Evolutionary conservation across 2,329 filamentous ascomycete species (phyloP).

Genomic region (Aureobasidium sp.): DNA sequence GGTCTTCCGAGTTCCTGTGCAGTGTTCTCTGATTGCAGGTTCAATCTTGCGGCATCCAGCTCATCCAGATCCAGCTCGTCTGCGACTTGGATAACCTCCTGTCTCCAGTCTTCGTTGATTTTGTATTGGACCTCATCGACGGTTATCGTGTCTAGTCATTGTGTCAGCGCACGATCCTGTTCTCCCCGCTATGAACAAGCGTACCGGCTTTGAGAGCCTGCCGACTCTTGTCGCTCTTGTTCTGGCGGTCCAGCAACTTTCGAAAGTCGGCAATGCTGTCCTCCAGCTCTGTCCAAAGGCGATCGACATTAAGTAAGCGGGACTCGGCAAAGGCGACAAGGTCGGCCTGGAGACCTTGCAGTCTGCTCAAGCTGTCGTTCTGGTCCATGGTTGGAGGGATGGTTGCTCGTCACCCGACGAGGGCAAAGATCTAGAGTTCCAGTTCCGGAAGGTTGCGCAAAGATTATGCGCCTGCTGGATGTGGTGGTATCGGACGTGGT

Average conservation of each 20-base stretch:
- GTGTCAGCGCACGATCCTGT: neutral
- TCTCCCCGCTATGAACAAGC: conserved; percentile 20
- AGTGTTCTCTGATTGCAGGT: conserved; percentile 64
- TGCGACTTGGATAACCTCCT: conserved; percentile 71
- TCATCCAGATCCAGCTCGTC: conserved; percentile 90
- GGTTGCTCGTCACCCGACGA: conserved; percentile 10
- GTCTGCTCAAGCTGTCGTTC: conserved; percentile 63
- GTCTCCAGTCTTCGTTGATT: conserved; percentile 81
- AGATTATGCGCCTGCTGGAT: neutral
- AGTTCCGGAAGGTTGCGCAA: neutral
- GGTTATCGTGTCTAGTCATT: conserved; percentile 63
- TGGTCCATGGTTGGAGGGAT: conserved; percentile 55
- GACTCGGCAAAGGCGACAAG: conserved; percentile 69
- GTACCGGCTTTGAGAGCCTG: conserved; percentile 61
- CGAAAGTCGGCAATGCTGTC: conserved; percentile 60
- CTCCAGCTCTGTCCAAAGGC: conserved; percentile 60
- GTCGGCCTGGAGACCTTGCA: conserved; percentile 81
- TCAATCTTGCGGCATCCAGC: conserved; percentile 67
- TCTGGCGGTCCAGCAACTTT: conserved; percentile 66
- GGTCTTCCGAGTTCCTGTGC: conserved; percentile 62
- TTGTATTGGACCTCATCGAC: conserved; percentile 67
- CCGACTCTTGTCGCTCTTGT: conserved; percentile 69
- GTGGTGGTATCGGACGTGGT: neutral
- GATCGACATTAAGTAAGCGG: conserved; percentile 62
- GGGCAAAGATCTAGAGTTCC: neutral